These are phyloP conservation scores for Podospora conica DNA, from an alignment of 495 filamentous ascomycete genomes.

Conservation along the genomic window DNA sequence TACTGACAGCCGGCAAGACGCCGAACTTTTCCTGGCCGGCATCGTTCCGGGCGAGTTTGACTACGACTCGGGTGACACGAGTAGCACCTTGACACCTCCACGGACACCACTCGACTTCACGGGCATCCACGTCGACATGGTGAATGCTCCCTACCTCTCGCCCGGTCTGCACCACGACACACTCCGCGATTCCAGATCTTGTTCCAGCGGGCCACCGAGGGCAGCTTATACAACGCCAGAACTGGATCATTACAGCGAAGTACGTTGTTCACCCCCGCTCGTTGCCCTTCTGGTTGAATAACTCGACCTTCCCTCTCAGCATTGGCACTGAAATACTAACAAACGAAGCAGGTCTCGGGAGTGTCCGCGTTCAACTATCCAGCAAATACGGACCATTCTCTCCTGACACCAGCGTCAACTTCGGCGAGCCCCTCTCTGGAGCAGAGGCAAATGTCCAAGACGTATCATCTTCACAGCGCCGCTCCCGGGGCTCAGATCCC, in stretches of 20 bases:
- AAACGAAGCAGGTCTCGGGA: slow-evolving; percentile 22
- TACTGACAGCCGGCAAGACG: slow-evolving; percentile 16
- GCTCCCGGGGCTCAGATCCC: slow-evolving; percentile 33
- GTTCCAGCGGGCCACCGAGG: slow-evolving; percentile 19
- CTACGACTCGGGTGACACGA: slow-evolving; percentile 20
- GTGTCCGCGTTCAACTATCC: slow-evolving; percentile 43
- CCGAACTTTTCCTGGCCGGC: slow-evolving; percentile 12
- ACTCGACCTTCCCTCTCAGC: background rate
- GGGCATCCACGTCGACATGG: slow-evolving; percentile 28
- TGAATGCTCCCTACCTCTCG: slow-evolving; percentile 25
- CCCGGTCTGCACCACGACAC: slow-evolving; percentile 21
- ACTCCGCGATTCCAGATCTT: slow-evolving; percentile 15
- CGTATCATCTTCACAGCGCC: slow-evolving; percentile 27
- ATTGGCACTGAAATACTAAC: slow-evolving; percentile 7
- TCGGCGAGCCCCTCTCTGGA: slow-evolving; percentile 39
- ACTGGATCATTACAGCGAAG: slow-evolving; percentile 27
- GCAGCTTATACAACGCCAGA: slow-evolving; percentile 24
- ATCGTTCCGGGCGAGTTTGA: slow-evolving; percentile 15
- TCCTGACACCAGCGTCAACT: slow-evolving; percentile 42
- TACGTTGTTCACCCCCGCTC: slow-evolving; percentile 15
- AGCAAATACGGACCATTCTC: slow-evolving; percentile 36
- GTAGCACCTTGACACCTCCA: slow-evolving; percentile 10
- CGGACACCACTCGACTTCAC: slow-evolving; percentile 12
- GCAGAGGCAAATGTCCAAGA: slow-evolving; percentile 33
- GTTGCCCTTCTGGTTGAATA: background rate